Percentiles rank a stretch among this genome's conserved stretches.
These are phyloP conservation scores for Aspergillus ustus DNA, from an alignment of 2,329 filamentous ascomycete genomes.

Conservation along the genomic window DNA sequence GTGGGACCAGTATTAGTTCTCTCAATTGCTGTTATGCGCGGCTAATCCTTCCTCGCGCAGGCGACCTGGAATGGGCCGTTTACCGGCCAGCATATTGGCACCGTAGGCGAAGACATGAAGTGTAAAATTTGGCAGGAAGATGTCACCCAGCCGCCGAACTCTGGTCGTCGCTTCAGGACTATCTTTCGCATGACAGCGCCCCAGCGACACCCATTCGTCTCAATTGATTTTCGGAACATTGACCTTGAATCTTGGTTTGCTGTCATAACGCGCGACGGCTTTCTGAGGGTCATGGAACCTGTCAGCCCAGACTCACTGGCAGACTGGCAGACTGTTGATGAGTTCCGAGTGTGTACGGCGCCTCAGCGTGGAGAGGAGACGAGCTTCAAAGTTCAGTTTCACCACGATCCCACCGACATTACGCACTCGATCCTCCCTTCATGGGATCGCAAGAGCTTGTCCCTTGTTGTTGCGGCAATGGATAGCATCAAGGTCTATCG, in stretches of 20 bases:
- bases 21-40: slow-evolving; percentile 21
- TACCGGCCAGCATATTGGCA: slow-evolving; percentile 85
- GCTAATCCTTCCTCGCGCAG: slow-evolving; percentile 49
- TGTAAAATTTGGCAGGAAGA: slow-evolving; percentile 95
- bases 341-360: slow-evolving; percentile 72
- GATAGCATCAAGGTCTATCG: slow-evolving; percentile 81
- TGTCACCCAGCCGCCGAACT: slow-evolving; percentile 72
- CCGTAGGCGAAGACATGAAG: slow-evolving; percentile 84
- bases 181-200: slow-evolving; percentile 66
- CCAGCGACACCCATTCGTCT: slow-evolving; percentile 72
- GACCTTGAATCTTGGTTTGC: slow-evolving; percentile 84
- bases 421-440: slow-evolving; percentile 79
- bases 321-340: slow-evolving; percentile 75
- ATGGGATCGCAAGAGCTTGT: slow-evolving; percentile 77
- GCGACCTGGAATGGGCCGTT: slow-evolving; percentile 93
- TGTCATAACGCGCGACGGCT: slow-evolving; percentile 80
- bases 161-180: slow-evolving; percentile 79
- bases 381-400: slow-evolving; percentile 83
- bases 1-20: slow-evolving; percentile 34
- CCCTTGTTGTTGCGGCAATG: slow-evolving; percentile 85
- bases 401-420: slow-evolving; percentile 76
- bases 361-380: slow-evolving; percentile 83
- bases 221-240: slow-evolving; percentile 84
- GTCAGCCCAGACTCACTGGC: slow-evolving; percentile 79
- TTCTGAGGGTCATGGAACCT: slow-evolving; percentile 80